phyloP scores from a whole-genome alignment of 2,329 filamentous ascomycete genomes.

The Pseudogymnoascus sp. region DNA sequence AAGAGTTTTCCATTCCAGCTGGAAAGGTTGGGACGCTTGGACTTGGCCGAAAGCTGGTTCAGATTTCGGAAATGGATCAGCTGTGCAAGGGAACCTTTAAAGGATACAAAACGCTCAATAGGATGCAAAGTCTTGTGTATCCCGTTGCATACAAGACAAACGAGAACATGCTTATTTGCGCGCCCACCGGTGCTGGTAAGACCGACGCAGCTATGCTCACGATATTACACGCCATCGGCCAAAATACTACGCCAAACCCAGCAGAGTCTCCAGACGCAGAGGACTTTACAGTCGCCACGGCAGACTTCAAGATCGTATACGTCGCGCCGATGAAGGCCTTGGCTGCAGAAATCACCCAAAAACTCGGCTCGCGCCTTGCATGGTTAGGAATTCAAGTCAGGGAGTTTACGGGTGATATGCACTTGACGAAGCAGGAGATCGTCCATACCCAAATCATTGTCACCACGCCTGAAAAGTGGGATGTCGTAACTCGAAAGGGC shows the following conservation, averaged over 20 bases:
- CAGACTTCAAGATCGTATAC: conserved; percentile 97
- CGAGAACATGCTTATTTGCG: conserved; percentile 98
- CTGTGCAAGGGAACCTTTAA: conserved; percentile 87
- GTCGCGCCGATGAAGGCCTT: conserved; percentile 98
- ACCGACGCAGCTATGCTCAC: conserved; percentile 97
- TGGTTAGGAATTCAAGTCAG: conserved; percentile 91
- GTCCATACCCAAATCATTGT: conserved; percentile 96
- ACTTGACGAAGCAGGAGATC: conserved; percentile 93
- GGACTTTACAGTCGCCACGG: conserved; percentile 73
- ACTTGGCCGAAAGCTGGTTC: conserved; percentile 65
- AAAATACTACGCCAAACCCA: conserved; percentile 76
- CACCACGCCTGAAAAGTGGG: conserved; percentile 98
- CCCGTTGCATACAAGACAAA: conserved; percentile 91
- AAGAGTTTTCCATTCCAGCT: conserved; percentile 83
- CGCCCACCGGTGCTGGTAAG: conserved; percentile 94
- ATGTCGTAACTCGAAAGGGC: conserved; percentile 93
- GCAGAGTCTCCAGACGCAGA: conserved; percentile 63
- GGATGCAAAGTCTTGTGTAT: conserved; percentile 97
- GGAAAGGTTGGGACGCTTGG: conserved; percentile 68
- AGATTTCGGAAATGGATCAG: conserved; percentile 77
- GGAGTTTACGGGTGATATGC: conserved; percentile 97
- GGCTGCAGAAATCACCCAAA: conserved; percentile 91
- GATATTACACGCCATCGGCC: conserved; percentile 80
- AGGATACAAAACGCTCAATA: conserved; percentile 86
- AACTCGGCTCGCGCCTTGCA: conserved; percentile 80